Base-by-base conservation (phyloP, 1,284 basidiomycete genomes). In the Melampsora occidentalis region DNA sequence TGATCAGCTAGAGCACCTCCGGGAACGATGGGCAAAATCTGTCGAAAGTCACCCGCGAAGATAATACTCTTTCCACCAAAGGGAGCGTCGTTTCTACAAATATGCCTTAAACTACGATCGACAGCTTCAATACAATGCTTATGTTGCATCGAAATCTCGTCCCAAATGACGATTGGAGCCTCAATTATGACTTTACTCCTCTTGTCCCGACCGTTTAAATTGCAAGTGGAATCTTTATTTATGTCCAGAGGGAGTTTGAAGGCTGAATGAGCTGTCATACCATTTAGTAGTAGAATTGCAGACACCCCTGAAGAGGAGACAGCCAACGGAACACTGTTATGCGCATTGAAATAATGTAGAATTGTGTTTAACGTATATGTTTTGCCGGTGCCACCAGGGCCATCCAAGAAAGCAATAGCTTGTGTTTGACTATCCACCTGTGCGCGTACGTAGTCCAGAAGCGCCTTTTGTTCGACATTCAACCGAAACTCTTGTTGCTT, bases 201-300 rank as follows among this genome's bases (percentile, higher is more conserved):
- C 7, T 57, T 49, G 35, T 35, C 51, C 4, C 10, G 14, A 5
- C 7, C 28, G 10, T 33, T 28, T 53, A 49, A 42, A 9, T 57
- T 57, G 7, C 67, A 69, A 7, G 35, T 25, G 1, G 49, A 53
- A 7, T 53, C 28, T 14, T 12, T 2, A 4, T 33, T 25, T 4
- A 69, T 57, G 20, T 53, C 31, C 3, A 69, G 22, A 4, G 67
- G 67, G 2, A 69, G 28, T 35, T 42, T 42, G 28, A 69, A 69
- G 4, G 25, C 20, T 2, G 67, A 12, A 42, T 69, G 67, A 1
- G 67, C 67, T 1, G 67, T 69, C 3, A 16, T 35, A 22, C 46
- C 67, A 5, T 33, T 22, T 28, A 33, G 3, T 20, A 69, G 18
- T 18, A 69, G 6, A 2, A 69, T 12, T 1, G 67, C 46, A 6